Evolutionary conservation across 495 filamentous ascomycete genomes (phyloP).

Genomic region (Tuber aestivum): DNA sequence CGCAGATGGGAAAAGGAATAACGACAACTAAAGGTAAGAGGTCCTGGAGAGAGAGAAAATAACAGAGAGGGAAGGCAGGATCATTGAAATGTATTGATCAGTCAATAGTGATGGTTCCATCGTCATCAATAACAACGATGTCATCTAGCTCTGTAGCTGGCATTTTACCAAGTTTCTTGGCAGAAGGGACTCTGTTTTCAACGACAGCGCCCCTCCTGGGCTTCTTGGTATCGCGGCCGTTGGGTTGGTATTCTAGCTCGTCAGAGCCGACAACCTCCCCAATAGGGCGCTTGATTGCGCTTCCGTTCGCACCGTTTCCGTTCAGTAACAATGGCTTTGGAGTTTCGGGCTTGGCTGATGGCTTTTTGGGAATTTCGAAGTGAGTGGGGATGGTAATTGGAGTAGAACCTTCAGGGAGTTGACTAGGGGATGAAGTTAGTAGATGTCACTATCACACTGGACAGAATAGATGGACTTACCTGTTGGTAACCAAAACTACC

Average conservation of each 20-base stretch:
- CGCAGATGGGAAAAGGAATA: not conserved
- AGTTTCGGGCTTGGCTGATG: constrained; percentile 42
- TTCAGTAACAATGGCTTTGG: constrained; percentile 15
- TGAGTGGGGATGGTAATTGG: constrained; percentile 47
- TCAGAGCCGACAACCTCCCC: constrained; percentile 25
- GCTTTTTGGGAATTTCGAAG: constrained; percentile 52
- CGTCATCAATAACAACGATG: constrained; percentile 55
- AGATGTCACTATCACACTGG: constrained; percentile 19
- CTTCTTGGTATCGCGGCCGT: constrained; percentile 45
- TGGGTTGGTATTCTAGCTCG: constrained; percentile 1
- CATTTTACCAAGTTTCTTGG: constrained; percentile 23
- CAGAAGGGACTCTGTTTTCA: constrained; percentile 11
- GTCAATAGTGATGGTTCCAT: constrained; percentile 45
- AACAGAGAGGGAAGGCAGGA: not conserved
- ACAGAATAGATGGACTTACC: constrained; percentile 32
- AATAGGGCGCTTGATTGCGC: constrained; percentile 22
- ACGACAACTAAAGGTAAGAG: not conserved
- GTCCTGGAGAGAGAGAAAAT: not conserved
- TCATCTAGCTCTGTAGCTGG: constrained; percentile 40
- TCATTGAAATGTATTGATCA: not conserved
- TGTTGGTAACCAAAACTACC: constrained; percentile 53
- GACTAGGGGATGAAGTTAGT: constrained; percentile 34
- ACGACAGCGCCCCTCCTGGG: constrained; percentile 43
- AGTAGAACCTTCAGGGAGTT: constrained; percentile 45
- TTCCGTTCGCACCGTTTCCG: constrained; percentile 30